A percentile compares a stretch with the other conserved stretches of the same genome.
These are phyloP conservation scores for Guillardia theta DNA, from an alignment of 78 protist genomes.

Conservation along the genomic window DNA sequence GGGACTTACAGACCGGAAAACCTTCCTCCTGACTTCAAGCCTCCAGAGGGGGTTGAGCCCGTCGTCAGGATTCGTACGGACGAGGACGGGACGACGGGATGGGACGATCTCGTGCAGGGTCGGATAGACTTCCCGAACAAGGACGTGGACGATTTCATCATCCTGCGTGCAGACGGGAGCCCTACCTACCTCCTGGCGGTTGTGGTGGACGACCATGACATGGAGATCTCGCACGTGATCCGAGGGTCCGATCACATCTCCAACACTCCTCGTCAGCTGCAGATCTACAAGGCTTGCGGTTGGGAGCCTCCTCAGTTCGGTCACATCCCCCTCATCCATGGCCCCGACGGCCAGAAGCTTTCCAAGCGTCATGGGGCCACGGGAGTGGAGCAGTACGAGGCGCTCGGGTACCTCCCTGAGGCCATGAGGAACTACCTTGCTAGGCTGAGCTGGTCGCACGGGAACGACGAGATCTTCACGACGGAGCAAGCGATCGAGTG, in stretches of 20 bases:
- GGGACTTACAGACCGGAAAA: neutral
- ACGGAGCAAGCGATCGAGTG: slow-evolving; percentile 15
- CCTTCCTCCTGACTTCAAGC: neutral
- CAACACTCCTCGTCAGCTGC: slow-evolving; percentile 14
- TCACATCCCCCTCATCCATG: slow-evolving; percentile 24
- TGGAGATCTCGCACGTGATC: slow-evolving; percentile 17
- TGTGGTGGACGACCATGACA: slow-evolving; percentile 18
- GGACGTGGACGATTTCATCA: slow-evolving; percentile 2
- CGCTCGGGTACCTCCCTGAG: slow-evolving; percentile 29
- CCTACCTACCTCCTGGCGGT: slow-evolving; percentile 9
- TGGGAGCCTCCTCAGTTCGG: neutral
- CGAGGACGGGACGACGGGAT: neutral
- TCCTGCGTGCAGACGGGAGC: neutral
- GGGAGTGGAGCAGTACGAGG: slow-evolving; percentile 30
- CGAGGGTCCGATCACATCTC: slow-evolving; percentile 17
- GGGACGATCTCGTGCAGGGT: neutral
- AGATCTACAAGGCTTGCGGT: slow-evolving; percentile 8
- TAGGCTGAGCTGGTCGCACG: neutral
- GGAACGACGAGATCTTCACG: slow-evolving; percentile 20
- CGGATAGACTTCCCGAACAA: neutral
- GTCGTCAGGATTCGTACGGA: neutral
- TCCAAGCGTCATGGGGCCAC: slow-evolving; percentile 20
- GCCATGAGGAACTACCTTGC: slow-evolving; percentile 16
- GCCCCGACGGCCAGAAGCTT: slow-evolving; percentile 18
- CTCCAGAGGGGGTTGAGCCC: neutral